These are phyloP conservation scores for Colletotrichum orbiculare DNA, from an alignment of 2,329 filamentous ascomycete genomes.

Conservation along the genomic window DNA sequence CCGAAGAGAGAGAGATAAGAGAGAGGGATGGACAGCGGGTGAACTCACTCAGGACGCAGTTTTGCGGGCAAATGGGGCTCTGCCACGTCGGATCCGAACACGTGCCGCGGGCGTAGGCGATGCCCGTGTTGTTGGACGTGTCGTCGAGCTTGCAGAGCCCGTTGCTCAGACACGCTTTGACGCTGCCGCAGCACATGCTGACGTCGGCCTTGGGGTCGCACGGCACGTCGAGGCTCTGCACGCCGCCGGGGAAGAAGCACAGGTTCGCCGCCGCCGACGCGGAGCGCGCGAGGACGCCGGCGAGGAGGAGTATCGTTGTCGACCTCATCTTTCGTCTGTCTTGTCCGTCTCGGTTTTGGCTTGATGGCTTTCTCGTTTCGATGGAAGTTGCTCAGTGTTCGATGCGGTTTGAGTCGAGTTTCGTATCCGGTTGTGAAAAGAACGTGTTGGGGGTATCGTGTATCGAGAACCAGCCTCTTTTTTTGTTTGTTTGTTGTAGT, in stretches of 20 bases:
- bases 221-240: constrained; percentile 30
- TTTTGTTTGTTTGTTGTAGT: background rate
- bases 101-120: constrained; percentile 30
- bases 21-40: too few relatives aligned
- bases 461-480: constrained; percentile 32
- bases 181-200: constrained; percentile 35
- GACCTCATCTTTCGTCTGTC: constrained; percentile 8
- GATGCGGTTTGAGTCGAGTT: too few relatives aligned
- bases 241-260: constrained; percentile 34
- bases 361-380: background rate
- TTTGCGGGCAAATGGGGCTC: constrained; percentile 30
- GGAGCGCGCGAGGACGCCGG: constrained; percentile 11
- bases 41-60: constrained; percentile 28
- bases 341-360: background rate
- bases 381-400: too few relatives aligned
- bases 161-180: constrained; percentile 32
- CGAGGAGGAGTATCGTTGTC: constrained; percentile 18
- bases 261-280: constrained; percentile 24
- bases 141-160: constrained; percentile 31
- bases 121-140: constrained; percentile 29
- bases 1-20: too few relatives aligned
- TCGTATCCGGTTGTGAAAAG: background rate
- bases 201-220: constrained; percentile 33
- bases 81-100: constrained; percentile 34
- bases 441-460: background rate